These are phyloP conservation scores for Vigna reflexopilosa DNA, from an alignment of 306 rosid genomes.

Conservation along the genomic window DNA sequence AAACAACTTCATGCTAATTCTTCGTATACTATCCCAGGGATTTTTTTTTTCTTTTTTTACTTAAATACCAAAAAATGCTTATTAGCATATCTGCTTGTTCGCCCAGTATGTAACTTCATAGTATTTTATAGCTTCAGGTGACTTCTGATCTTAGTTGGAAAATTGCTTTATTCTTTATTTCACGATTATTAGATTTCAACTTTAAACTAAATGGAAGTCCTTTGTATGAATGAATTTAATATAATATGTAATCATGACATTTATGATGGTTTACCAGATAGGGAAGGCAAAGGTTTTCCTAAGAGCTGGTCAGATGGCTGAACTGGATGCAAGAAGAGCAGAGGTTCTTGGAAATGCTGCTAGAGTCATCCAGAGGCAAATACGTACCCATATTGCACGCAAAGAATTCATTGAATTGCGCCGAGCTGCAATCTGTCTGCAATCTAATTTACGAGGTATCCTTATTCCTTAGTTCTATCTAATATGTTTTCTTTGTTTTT, in stretches of 20 bases:
- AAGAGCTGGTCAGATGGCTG: constrained; percentile 99
- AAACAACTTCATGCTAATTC: constrained; percentile 32
- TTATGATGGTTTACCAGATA: constrained; percentile 78
- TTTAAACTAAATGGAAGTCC: constrained; percentile 7
- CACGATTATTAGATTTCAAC: constrained; percentile 36
- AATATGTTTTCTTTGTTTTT: constrained; percentile 36
- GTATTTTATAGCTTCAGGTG: constrained; percentile 24
- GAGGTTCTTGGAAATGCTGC: constrained; percentile 98
- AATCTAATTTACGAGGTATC: constrained; percentile 90
- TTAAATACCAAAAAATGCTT: background rate
- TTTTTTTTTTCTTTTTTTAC: background rate
- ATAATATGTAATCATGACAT: constrained; percentile 38
- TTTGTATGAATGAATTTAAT: constrained; percentile 27
- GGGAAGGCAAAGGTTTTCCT: constrained; percentile 94
- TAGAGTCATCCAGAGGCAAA: constrained; percentile 91
- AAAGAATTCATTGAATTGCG: constrained; percentile 82
- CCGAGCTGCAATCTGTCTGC: constrained; percentile 84
- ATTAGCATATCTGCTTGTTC: constrained; percentile 19
- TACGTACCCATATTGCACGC: constrained; percentile 90
- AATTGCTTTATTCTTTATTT: constrained; percentile 2
- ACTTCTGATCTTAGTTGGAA: constrained; percentile 38
- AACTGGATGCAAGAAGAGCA: constrained; percentile 96
- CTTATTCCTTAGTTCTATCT: constrained; percentile 33
- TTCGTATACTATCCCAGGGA: constrained; percentile 6
- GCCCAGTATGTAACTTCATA: constrained; percentile 8